A percentile compares a stretch with the other conserved stretches of the same genome.
Conservation (phyloP, 257 asterid genomes). For the Craterostigma plantagineum region DNA sequence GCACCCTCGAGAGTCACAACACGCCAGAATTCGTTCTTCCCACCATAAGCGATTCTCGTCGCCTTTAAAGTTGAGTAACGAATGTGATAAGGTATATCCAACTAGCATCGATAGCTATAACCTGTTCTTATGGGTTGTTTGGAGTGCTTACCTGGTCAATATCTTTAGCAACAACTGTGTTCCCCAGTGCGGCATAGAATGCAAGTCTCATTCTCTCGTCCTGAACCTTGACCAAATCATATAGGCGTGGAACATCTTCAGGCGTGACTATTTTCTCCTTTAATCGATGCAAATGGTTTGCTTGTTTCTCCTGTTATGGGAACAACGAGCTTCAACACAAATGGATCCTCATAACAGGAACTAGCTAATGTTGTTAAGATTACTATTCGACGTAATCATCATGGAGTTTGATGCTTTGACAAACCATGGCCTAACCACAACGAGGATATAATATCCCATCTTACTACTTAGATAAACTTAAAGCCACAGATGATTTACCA, state of each 20-base stretch:
- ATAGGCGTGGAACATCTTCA: slow-evolving; percentile 72
- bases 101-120: neutral
- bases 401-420: too few relatives aligned
- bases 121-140: neutral
- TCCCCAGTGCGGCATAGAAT: slow-evolving; percentile 63
- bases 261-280: slow-evolving; percentile 56
- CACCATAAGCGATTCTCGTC: slow-evolving; percentile 71
- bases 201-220: slow-evolving; percentile 91
- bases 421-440: too few relatives aligned
- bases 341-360: too few relatives aligned
- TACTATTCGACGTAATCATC: too few relatives aligned
- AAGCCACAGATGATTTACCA: slow-evolving; percentile 26
- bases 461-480: too few relatives aligned
- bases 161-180: slow-evolving; percentile 65
- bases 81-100: neutral
- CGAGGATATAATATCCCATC: too few relatives aligned
- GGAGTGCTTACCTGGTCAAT: slow-evolving; percentile 55
- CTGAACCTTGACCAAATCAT: slow-evolving; percentile 76
- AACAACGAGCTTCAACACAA: too few relatives aligned
- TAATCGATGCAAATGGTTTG: slow-evolving; percentile 29
- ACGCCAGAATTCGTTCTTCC: slow-evolving; percentile 56
- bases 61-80: slow-evolving; percentile 30
- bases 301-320: slow-evolving; percentile 70
- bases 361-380: too few relatives aligned
- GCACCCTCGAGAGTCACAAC: slow-evolving; percentile 92